These are phyloP conservation scores for Microbotryum violaceum DNA, from an alignment of 1,284 basidiomycete genomes.

Conservation along the genomic window DNA sequence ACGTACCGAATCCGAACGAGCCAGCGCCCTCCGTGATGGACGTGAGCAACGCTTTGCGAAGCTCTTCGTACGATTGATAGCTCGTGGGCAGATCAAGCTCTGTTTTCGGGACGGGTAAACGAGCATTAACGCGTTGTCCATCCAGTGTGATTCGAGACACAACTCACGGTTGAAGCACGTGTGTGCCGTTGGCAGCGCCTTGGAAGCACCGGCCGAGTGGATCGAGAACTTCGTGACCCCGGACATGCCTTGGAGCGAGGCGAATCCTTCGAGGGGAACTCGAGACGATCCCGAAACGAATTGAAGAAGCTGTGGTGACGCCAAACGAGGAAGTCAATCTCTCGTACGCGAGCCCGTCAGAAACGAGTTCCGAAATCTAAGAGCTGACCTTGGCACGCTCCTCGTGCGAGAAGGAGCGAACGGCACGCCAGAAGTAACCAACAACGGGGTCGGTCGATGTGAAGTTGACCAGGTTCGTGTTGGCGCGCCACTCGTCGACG, in stretches of 20 bases:
- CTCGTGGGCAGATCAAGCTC: constrained; percentile 69
- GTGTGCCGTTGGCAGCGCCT: constrained; percentile 40
- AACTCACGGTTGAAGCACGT: constrained; percentile 53
- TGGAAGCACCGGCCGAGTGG: constrained; percentile 78
- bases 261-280: constrained; percentile 55
- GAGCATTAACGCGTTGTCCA: not conserved
- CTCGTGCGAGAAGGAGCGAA: constrained; percentile 94
- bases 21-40: constrained; percentile 91
- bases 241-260: constrained; percentile 33
- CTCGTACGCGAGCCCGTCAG: not conserved
- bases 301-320: constrained; percentile 48
- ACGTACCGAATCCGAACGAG: constrained; percentile 66
- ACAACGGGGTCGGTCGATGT: constrained; percentile 73
- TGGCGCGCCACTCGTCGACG: constrained; percentile 94
- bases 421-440: constrained; percentile 98
- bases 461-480: constrained; percentile 49
- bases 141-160: constrained; percentile 3
- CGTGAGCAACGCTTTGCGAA: constrained; percentile 74
- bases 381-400: constrained; percentile 67
- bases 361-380: constrained; percentile 47
- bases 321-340: not conserved
- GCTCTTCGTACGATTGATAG: constrained; percentile 87
- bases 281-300: constrained; percentile 89
- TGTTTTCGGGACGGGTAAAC: not conserved
- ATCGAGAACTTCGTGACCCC: constrained; percentile 81